Percentiles rank a stretch among this genome's conserved stretches.
Evolutionary conservation across 495 filamentous ascomycete genomes (phyloP).

Genomic region (Barbatosphaeria neglecta): DNA sequence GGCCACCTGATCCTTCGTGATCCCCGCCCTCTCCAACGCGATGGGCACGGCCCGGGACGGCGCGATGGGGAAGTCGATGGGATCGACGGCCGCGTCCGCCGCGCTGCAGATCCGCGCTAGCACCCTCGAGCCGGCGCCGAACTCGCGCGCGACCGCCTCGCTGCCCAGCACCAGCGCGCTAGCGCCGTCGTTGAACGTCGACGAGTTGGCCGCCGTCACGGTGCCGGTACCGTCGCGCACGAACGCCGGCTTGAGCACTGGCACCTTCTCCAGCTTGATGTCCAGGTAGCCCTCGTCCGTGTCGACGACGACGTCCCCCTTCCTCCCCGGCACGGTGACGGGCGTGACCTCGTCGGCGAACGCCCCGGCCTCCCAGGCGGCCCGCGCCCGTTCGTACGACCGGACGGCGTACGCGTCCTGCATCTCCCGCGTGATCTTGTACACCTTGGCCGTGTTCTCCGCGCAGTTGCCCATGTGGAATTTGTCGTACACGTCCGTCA

Average conservation of each 20-base stretch:
- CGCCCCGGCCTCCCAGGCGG: slow-evolving; percentile 67
- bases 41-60: slow-evolving; percentile 87
- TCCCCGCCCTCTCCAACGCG: slow-evolving; percentile 77
- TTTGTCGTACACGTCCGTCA: slow-evolving; percentile 94
- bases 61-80: slow-evolving; percentile 91
- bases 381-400: slow-evolving; percentile 77
- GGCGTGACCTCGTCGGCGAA: slow-evolving; percentile 83
- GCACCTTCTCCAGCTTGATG: slow-evolving; percentile 72
- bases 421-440: slow-evolving; percentile 63
- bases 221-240: slow-evolving; percentile 72
- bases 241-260: slow-evolving; percentile 83
- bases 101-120: slow-evolving; percentile 74
- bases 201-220: slow-evolving; percentile 88
- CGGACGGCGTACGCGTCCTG: slow-evolving; percentile 87
- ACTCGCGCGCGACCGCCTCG: slow-evolving; percentile 62
- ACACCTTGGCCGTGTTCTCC: slow-evolving; percentile 88
- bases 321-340: slow-evolving; percentile 71
- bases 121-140: slow-evolving; percentile 59
- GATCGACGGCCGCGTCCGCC: slow-evolving; percentile 85
- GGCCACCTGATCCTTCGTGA: slow-evolving; percentile 77
- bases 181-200: slow-evolving; percentile 87
- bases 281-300: slow-evolving; percentile 83
- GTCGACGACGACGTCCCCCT: slow-evolving; percentile 63
- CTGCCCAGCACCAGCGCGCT: slow-evolving; percentile 79
- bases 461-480: slow-evolving; percentile 97